Conservation (phyloP, 2,329 filamentous ascomycete genomes). For the Neofusicoccum kwambonambiense region DNA sequence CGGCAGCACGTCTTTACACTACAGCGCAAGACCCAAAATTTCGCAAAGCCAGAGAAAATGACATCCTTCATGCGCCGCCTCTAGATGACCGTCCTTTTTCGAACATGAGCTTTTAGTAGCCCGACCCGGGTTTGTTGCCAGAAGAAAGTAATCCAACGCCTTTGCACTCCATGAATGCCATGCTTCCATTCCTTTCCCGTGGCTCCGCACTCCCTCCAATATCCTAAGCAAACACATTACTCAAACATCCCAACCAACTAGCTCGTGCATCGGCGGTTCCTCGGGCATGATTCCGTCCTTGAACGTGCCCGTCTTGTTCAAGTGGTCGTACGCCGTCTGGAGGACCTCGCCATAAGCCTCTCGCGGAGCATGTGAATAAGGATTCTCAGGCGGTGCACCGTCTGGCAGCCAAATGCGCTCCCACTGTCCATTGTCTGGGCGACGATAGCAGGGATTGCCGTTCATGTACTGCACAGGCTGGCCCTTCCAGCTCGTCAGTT, state of each 20-base stretch:
- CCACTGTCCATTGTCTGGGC: conserved; percentile 34
- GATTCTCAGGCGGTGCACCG: conserved; percentile 59
- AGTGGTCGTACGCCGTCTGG: conserved; percentile 62
- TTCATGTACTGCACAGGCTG: conserved; percentile 58
- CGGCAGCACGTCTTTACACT: too few relatives aligned
- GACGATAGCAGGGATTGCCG: background rate
- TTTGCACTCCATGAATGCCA: background rate
- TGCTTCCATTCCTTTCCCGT: background rate
- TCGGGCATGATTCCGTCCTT: conserved; percentile 70
- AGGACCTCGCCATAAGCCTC: conserved; percentile 59
- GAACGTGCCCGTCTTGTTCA: conserved; percentile 67
- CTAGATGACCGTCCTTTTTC: background rate
- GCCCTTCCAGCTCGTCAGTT: conserved; percentile 61
- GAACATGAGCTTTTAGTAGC: background rate
- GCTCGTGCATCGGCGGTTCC: conserved; percentile 75
- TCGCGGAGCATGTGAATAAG: conserved; percentile 59
- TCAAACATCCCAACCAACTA: conserved; percentile 32
- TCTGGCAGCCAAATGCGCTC: conserved; percentile 71
- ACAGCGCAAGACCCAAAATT: too few relatives aligned
- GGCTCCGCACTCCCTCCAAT: background rate
- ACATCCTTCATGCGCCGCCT: background rate
- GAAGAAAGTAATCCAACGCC: background rate
- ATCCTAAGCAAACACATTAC: background rate
- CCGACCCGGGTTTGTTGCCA: background rate
- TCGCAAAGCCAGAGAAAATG: background rate